Evolutionary conservation across 129 eudicot species (phyloP).

Genomic region (Tanacetum coccineum): DNA sequence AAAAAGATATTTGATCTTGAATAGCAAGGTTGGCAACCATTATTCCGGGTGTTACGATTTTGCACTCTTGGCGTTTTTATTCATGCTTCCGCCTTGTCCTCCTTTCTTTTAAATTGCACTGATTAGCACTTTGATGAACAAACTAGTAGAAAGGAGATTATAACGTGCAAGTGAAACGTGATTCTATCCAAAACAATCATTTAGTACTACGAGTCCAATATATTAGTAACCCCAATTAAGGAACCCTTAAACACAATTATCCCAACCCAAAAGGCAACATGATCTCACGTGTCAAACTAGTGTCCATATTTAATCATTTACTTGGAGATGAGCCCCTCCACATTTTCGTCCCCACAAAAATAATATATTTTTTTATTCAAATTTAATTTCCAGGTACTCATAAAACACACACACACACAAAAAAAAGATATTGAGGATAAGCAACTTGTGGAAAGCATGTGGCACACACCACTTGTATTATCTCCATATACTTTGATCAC

Average conservation of each 20-base stretch:
- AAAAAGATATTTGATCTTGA: too few relatives aligned
- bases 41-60: too few relatives aligned
- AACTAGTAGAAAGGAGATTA: too few relatives aligned
- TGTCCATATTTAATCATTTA: slow-evolving; percentile 28
- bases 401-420: slow-evolving; percentile 21
- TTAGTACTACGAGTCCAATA: too few relatives aligned
- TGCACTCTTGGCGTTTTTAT: too few relatives aligned
- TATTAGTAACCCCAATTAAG: too few relatives aligned
- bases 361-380: not conserved
- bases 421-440: slow-evolving; percentile 34
- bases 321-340: slow-evolving; percentile 30
- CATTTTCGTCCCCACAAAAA: slow-evolving; percentile 31
- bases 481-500: slow-evolving; percentile 31
- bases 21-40: too few relatives aligned
- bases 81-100: too few relatives aligned
- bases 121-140: too few relatives aligned
- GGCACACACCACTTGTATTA: slow-evolving; percentile 31
- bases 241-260: not conserved
- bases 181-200: too few relatives aligned
- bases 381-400: not conserved
- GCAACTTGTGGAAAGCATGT: slow-evolving; percentile 39
- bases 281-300: slow-evolving; percentile 39
- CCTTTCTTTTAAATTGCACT: too few relatives aligned
- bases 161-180: too few relatives aligned
- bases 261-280: not conserved